phyloP scores from a whole-genome alignment of 306 rosid species.

The Fagus sylvatica region DNA sequence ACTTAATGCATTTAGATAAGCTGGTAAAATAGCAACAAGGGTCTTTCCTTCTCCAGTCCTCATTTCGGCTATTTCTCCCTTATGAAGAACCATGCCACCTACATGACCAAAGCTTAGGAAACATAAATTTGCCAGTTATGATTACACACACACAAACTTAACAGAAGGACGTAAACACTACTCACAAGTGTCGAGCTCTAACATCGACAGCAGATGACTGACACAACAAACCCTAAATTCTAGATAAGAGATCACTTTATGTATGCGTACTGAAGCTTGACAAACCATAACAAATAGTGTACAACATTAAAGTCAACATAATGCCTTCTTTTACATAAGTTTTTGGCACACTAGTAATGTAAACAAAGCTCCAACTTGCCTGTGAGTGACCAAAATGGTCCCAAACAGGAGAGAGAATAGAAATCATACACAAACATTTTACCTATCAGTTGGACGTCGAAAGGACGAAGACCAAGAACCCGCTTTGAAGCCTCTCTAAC shows the following conservation, averaged over 20 bases:
- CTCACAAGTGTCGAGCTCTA: not conserved
- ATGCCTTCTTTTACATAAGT: not conserved
- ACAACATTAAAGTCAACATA: not conserved
- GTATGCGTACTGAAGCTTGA: not conserved
- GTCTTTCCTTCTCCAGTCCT: conserved; percentile 99
- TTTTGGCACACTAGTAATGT: not conserved
- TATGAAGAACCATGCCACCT: conserved; percentile 98
- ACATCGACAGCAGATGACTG: not conserved
- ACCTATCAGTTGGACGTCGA: conserved; percentile 93
- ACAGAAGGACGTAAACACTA: not conserved
- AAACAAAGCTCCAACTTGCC: not conserved
- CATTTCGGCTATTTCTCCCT: conserved; percentile 99
- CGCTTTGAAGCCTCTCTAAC: conserved; percentile 94
- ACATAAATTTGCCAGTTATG: not conserved
- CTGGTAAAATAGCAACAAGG: conserved; percentile 91
- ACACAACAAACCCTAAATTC: not conserved
- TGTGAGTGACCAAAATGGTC: not conserved
- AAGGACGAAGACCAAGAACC: conserved; percentile 93
- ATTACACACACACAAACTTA: not conserved
- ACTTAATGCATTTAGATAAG: conserved; percentile 85
- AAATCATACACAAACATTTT: conserved; percentile 1
- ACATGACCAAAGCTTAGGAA: conserved; percentile 25
- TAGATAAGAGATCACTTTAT: not conserved
- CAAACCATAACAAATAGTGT: not conserved
- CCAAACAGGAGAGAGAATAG: not conserved